These are phyloP conservation scores for Lizonia empirigonia DNA, from an alignment of 2,329 filamentous ascomycete species.

Conservation along the genomic window DNA sequence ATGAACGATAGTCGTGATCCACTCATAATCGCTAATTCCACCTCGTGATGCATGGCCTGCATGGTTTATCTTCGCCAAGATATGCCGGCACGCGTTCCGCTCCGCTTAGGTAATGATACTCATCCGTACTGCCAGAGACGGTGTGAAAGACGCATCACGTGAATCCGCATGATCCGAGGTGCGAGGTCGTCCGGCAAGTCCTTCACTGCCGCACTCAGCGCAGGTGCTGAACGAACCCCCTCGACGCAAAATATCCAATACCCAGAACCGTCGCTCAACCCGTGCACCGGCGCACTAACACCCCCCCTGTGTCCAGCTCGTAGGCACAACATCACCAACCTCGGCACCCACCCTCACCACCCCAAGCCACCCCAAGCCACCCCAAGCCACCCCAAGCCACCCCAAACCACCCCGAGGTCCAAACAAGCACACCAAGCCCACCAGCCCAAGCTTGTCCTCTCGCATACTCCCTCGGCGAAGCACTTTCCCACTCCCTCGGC, in stretches of 20 bases:
- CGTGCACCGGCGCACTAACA: too few species aligned
- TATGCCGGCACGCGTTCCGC: slow-evolving; percentile 17
- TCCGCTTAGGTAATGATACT: slow-evolving; percentile 10
- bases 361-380: too few species aligned
- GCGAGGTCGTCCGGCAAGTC: neutral
- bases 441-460: neutral
- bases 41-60: slow-evolving; percentile 6
- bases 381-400: too few species aligned
- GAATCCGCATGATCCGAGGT: neutral
- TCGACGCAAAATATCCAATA: too few species aligned
- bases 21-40: slow-evolving; percentile 5
- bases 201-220: neutral
- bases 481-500: neutral
- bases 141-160: slow-evolving; percentile 10
- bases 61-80: slow-evolving; percentile 19
- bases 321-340: too few species aligned
- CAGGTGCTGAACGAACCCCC: neutral
- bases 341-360: too few species aligned
- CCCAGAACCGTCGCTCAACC: too few species aligned
- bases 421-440: slow-evolving; percentile 19
- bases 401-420: slow-evolving; percentile 4
- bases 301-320: too few species aligned
- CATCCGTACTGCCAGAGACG: slow-evolving; percentile 2
- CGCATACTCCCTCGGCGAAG: slow-evolving; percentile 4
- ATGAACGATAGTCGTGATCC: slow-evolving; percentile 10